These are phyloP conservation scores for Yamadazyma siamensis DNA, from an alignment of 1,139 yeast species.

Conservation along the genomic window DNA sequence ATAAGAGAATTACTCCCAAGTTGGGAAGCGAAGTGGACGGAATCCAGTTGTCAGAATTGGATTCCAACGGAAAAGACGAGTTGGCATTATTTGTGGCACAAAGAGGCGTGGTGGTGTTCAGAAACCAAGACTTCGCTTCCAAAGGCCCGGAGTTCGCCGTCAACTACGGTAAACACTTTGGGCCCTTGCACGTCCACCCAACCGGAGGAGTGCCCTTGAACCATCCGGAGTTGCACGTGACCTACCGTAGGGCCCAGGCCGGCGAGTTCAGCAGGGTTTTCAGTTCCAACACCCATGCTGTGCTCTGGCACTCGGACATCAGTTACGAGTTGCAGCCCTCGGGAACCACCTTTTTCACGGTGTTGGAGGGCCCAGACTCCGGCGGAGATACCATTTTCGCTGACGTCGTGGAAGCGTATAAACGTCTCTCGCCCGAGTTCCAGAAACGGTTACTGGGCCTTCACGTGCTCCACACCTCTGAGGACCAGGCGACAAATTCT, in stretches of 20 bases:
- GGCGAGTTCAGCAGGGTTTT: conserved; percentile 28
- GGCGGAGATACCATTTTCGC: conserved; percentile 74
- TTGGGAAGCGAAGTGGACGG: conserved; percentile 62
- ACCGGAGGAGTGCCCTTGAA: conserved; percentile 64
- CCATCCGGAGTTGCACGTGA: conserved; percentile 57
- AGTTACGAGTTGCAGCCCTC: conserved; percentile 70
- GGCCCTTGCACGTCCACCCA: conserved; percentile 70
- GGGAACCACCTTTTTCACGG: conserved; percentile 56
- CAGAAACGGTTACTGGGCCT: conserved; percentile 52
- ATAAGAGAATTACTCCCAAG: conserved; percentile 52
- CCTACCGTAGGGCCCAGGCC: conserved; percentile 51
- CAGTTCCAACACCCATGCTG: conserved; percentile 27
- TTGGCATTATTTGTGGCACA: conserved; percentile 59
- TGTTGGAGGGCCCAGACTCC: conserved; percentile 55
- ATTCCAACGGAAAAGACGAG: conserved; percentile 53
- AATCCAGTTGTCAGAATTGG: conserved; percentile 50
- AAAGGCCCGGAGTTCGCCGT: conserved; percentile 52
- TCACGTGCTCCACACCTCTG: conserved; percentile 64
- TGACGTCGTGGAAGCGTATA: conserved; percentile 59
- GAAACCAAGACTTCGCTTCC: conserved; percentile 58
- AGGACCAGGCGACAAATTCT: conserved; percentile 62
- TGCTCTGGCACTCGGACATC: conserved; percentile 65
- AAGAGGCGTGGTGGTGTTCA: conserved; percentile 63
- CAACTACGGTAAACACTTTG: conserved; percentile 58
- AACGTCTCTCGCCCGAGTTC: conserved; percentile 59